Base-by-base conservation (phyloP, 2,329 filamentous ascomycete genomes). In the Phaeoacremonium minimum region DNA sequence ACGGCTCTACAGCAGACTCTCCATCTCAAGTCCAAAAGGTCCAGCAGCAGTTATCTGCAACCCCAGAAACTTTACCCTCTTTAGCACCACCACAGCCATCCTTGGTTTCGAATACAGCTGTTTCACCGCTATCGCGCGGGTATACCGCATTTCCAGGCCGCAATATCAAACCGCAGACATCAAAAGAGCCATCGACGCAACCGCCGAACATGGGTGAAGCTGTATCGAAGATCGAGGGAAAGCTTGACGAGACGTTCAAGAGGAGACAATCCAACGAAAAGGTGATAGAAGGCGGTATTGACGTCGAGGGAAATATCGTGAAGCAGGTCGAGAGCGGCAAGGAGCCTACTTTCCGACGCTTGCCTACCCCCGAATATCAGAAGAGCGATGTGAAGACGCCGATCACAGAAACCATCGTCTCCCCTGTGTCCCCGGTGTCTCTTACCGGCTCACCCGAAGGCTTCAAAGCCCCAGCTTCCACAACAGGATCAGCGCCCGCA, bases 331-430 rank as follows among this genome's bases (percentile, higher is more conserved):
- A 14, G 13, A 11, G 5, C 18, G 44, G 6, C 41, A 41, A 8
- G 40, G 33, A 7, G 44, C 49, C 1, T 36, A n/a, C n/a, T n/a
- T n/a, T 48, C 11, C 48, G 60, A 28, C 60, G 67, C 3, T 65
- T 67, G 8, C 70, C 70, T 2, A 73, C 69, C 3, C 69, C 71
- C 13, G 70, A 74, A 30, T 72, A 73, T 39, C 62, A 62, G 28
- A 60, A 61, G 15, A 58, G 64, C 30, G 67, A 72, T 38, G 50
- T 61, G 35, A 59, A 59, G 41, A 58, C 57, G 12, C 55, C 60
- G 4, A 48, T 56, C 7, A 40, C 60, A 28, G 57, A 63, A 17
- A 53, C 52, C 4, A 52, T 64, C 32, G 52, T 61, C 16, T 67
- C 67, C 3, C 68, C 69, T 5, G 52, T 63, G 3, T 72, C 69